Percentiles rank a stretch among this genome's conserved stretches.
Evolutionary conservation across 305 asterid genomes (phyloP).

Genomic region (Fraxinus velutina): DNA sequence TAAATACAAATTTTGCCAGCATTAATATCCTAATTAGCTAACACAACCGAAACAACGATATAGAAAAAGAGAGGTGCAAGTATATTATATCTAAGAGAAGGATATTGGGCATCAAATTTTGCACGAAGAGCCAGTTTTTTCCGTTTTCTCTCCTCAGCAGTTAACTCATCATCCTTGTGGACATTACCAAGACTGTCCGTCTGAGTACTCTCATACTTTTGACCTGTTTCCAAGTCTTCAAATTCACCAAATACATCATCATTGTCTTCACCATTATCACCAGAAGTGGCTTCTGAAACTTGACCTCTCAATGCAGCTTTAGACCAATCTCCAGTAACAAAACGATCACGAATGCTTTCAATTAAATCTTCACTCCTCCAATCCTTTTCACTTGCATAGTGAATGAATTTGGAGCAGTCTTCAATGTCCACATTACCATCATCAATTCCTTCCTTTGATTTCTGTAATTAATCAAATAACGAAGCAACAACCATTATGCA

Average conservation of each 20-base stretch:
- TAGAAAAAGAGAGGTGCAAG: slow-evolving; percentile 12
- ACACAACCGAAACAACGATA: neutral
- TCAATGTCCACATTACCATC: slow-evolving; percentile 52
- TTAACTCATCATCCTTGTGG: slow-evolving; percentile 41
- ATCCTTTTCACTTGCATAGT: slow-evolving; percentile 34
- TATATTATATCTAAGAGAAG: slow-evolving; percentile 31
- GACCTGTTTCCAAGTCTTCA: slow-evolving; percentile 95
- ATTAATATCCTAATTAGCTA: neutral
- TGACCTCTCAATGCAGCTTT: slow-evolving; percentile 71
- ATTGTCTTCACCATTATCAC: slow-evolving; percentile 40
- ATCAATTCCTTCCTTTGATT: slow-evolving; percentile 44
- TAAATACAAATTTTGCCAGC: neutral
- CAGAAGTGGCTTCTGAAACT: slow-evolving; percentile 36
- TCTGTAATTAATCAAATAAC: slow-evolving; percentile 45
- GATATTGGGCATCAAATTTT: slow-evolving; percentile 88
- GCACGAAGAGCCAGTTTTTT: slow-evolving; percentile 90
- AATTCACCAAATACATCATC: slow-evolving; percentile 68
- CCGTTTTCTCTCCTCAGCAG: slow-evolving; percentile 67
- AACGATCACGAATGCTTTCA: slow-evolving; percentile 75
- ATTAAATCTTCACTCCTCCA: slow-evolving; percentile 55
- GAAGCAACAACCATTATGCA: slow-evolving; percentile 9
- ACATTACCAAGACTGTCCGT: slow-evolving; percentile 30
- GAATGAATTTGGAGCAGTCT: slow-evolving; percentile 74
- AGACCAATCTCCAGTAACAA: slow-evolving; percentile 89
- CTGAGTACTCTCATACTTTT: slow-evolving; percentile 48